These are phyloP conservation scores for Euphorbia lathyris DNA, from an alignment of 345 rosid species.

Conservation along the genomic window DNA sequence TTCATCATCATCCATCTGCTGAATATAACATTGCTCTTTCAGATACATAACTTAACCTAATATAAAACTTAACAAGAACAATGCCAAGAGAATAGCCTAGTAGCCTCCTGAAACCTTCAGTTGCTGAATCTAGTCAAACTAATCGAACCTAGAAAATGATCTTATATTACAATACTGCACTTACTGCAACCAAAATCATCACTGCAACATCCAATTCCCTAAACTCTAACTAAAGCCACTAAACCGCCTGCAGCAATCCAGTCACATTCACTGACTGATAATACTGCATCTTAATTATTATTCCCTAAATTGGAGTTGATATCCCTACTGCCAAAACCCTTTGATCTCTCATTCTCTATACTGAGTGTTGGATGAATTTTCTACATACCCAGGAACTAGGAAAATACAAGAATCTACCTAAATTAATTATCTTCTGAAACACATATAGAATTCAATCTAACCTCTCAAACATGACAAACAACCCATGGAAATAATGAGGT, in stretches of 20 bases:
- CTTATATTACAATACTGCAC: not conserved
- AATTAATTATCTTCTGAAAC: too few relatives aligned
- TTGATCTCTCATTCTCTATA: not conserved
- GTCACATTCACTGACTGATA: not conserved
- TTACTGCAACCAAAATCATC: not conserved
- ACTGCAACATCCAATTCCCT: not conserved
- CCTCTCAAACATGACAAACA: too few relatives aligned
- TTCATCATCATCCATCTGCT: slow-evolving; percentile 75
- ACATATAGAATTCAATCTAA: too few relatives aligned
- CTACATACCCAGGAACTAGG: not conserved
- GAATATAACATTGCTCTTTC: slow-evolving; percentile 2
- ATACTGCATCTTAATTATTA: too few relatives aligned
- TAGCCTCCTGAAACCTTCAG: too few relatives aligned
- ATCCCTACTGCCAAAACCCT: not conserved
- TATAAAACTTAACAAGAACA: not conserved
- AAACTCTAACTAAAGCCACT: not conserved
- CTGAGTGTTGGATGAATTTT: not conserved
- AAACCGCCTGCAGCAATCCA: not conserved
- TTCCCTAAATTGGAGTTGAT: not conserved
- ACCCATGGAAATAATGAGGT: too few relatives aligned
- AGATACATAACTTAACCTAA: slow-evolving; percentile 9
- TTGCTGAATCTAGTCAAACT: too few relatives aligned
- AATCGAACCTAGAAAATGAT: too few relatives aligned
- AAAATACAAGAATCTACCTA: not conserved
- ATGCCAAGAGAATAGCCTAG: not conserved